phyloP scores from a whole-genome alignment of 352 stramenopile genomes.

The Aphanomyces invadans region DNA sequence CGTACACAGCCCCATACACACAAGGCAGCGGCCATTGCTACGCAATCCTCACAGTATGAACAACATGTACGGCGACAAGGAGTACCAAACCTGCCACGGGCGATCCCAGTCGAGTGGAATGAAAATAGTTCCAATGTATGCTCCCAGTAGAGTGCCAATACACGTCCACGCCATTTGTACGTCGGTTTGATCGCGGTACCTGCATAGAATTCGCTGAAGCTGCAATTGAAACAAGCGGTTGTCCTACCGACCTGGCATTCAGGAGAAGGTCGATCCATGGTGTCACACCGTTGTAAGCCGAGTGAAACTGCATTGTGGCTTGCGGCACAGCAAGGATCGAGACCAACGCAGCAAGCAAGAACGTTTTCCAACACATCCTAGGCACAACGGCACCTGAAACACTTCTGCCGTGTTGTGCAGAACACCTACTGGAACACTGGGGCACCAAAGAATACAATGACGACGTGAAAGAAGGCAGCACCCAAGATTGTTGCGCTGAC shows the following conservation, averaged over 20 bases:
- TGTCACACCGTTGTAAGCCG: constrained; percentile 13
- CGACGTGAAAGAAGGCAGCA: constrained; percentile 41
- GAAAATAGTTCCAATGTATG: constrained; percentile 64
- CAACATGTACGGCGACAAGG: too few relatives aligned
- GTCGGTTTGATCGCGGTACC: constrained; percentile 37
- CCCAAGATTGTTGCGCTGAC: constrained; percentile 26
- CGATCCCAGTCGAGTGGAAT: constrained; percentile 84
- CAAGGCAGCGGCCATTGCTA: constrained; percentile 84
- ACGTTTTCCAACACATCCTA: constrained; percentile 56
- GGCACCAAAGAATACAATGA: constrained; percentile 67
- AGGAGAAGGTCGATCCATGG: constrained; percentile 53
- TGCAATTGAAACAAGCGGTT: not conserved
- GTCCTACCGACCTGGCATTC: constrained; percentile 33
- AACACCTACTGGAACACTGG: constrained; percentile 47
- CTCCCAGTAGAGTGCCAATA: constrained; percentile 51
- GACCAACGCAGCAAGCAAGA: constrained; percentile 53
- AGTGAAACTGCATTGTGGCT: constrained; percentile 36
- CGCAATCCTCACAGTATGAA: too few relatives aligned
- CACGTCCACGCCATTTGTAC: constrained; percentile 42
- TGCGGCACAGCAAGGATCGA: constrained; percentile 42
- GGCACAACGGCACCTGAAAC: not conserved
- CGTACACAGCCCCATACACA: constrained; percentile 47
- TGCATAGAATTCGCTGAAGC: constrained; percentile 23
- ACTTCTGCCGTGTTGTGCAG: not conserved
- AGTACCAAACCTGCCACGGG: constrained; percentile 65